Conservation (phyloP, 2,329 filamentous ascomycete species). For the Sporothrix humicola region DNA sequence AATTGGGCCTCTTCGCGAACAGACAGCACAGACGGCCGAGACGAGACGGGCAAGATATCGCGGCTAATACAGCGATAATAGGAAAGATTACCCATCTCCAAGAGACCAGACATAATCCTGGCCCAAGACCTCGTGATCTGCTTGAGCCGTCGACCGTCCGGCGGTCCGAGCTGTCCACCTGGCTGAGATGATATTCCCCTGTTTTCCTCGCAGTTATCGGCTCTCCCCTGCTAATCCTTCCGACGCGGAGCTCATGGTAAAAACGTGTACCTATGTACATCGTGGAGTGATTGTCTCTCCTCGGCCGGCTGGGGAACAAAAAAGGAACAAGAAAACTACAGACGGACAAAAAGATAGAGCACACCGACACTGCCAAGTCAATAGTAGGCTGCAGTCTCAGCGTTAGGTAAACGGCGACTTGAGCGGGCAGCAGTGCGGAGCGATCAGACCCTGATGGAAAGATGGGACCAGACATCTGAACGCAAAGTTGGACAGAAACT, state of each 20-base stretch:
- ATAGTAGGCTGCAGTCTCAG: constrained; percentile 4
- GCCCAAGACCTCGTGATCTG: background rate
- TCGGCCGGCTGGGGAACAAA: background rate
- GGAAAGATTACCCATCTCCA: background rate
- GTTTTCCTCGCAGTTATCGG: no score
- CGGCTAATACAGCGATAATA: background rate
- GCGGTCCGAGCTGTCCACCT: background rate
- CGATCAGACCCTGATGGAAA: background rate
- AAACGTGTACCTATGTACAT: background rate
- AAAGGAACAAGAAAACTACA: background rate
- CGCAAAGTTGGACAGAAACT: background rate
- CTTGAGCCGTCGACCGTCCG: background rate
- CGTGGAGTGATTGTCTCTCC: background rate
- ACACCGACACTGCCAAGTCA: background rate
- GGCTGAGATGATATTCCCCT: no score
- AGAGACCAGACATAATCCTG: background rate
- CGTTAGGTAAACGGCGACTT: background rate
- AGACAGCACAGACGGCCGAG: no score
- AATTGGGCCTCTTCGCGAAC: background rate
- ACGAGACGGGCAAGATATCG: background rate
- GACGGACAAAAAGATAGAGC: no score
- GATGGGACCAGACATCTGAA: background rate
- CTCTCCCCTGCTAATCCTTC: background rate
- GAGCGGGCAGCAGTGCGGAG: background rate
- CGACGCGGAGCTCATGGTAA: background rate